phyloP scores from a whole-genome alignment of 805 yeast species.

The Sugiyamaella mastotermitis region DNA sequence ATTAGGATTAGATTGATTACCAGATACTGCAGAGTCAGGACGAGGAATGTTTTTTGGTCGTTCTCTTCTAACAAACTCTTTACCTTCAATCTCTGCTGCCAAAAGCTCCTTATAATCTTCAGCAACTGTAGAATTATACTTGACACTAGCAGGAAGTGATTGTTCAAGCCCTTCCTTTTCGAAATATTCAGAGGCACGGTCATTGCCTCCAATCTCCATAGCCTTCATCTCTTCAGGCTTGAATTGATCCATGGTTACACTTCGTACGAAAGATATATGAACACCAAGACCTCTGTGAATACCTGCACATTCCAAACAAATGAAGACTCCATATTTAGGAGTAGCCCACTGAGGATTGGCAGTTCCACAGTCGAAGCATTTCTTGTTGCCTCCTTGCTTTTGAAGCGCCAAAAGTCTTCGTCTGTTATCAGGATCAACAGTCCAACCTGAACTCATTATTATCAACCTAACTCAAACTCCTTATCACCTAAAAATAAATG shows the following conservation, averaged over 20 bases:
- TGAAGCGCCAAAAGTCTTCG: conserved; percentile 60
- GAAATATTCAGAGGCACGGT: conserved; percentile 63
- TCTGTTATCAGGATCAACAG: conserved; percentile 89
- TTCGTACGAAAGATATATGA: conserved; percentile 91
- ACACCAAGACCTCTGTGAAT: conserved; percentile 90
- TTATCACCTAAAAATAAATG: no score
- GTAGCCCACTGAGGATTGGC: conserved; percentile 99
- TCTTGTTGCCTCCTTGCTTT: conserved; percentile 74
- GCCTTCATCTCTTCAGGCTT: conserved; percentile 83
- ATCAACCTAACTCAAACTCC: no score
- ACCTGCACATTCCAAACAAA: conserved; percentile 98
- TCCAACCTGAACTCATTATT: conserved; percentile 50
- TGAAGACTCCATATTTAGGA: conserved; percentile 94
- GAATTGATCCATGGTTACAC: conserved; percentile 98
- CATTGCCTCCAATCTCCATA: conserved; percentile 95
- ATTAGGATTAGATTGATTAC: not conserved
- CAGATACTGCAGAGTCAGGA: conserved; percentile 8
- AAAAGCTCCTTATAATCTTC: conserved; percentile 85
- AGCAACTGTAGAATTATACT: conserved; percentile 89
- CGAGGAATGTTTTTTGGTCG: conserved; percentile 14
- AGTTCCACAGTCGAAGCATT: conserved; percentile 89
- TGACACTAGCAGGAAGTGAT: conserved; percentile 56
- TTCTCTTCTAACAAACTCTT: conserved; percentile 40
- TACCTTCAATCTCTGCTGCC: conserved; percentile 68
- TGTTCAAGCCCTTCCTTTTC: conserved; percentile 64